These are phyloP conservation scores for Podospora bellae-mahoneyi DNA, from an alignment of 495 filamentous ascomycete genomes.

Conservation along the genomic window DNA sequence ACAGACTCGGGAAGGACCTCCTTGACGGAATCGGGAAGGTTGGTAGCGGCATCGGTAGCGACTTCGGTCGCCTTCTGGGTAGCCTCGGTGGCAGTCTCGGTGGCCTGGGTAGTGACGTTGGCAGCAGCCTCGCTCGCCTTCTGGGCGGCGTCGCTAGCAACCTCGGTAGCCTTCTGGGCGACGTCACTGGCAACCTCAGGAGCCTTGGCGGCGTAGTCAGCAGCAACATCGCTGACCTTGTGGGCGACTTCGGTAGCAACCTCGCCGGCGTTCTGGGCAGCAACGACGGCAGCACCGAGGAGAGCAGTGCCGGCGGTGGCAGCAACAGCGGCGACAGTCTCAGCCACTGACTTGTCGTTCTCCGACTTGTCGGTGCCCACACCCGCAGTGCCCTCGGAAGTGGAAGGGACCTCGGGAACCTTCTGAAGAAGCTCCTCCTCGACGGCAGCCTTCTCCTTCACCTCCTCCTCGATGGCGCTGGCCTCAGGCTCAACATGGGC, in stretches of 20 bases:
- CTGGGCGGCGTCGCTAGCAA: constrained; percentile 6
- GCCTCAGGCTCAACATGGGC: constrained; percentile 59
- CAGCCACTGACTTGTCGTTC: constrained; percentile 38
- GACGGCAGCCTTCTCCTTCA: constrained; percentile 58
- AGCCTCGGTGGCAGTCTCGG: constrained; percentile 23
- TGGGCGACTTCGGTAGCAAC: constrained; percentile 32
- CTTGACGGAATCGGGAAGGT: constrained; percentile 20
- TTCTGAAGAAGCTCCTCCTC: constrained; percentile 60
- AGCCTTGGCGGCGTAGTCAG: not conserved
- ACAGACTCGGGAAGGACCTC: constrained; percentile 18
- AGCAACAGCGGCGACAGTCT: constrained; percentile 41
- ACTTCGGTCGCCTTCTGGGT: constrained; percentile 18
- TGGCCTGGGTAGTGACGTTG: constrained; percentile 17
- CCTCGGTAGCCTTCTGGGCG: constrained; percentile 3
- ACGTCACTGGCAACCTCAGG: constrained; percentile 1
- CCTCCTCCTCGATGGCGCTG: constrained; percentile 52
- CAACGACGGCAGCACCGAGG: constrained; percentile 33
- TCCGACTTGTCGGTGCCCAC: constrained; percentile 48
- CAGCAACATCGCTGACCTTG: constrained; percentile 7
- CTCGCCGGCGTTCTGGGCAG: constrained; percentile 33
- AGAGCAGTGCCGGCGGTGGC: constrained; percentile 43
- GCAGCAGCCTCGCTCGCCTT: constrained; percentile 13
- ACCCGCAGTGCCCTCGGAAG: constrained; percentile 53
- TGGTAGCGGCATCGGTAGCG: constrained; percentile 9
- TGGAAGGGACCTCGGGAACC: constrained; percentile 54